Evolutionary conservation across 352 stramenopile genomes (phyloP).

Genomic region (Pythium aristosporum): DNA sequence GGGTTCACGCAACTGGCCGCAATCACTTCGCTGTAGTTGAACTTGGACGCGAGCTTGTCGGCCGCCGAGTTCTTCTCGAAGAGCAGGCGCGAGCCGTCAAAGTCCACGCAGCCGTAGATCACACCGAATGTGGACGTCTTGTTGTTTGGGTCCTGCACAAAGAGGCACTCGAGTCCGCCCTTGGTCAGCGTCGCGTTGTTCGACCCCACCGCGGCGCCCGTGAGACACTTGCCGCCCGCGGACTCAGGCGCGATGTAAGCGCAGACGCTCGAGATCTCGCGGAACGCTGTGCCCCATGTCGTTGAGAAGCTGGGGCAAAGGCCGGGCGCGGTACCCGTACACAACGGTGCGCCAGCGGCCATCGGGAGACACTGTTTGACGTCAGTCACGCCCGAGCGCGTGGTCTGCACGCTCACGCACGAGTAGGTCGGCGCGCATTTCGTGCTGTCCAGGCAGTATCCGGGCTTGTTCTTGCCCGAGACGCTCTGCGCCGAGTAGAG

Average conservation of each 20-base stretch:
- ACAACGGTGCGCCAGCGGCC: constrained; percentile 43
- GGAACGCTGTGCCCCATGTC: constrained; percentile 58
- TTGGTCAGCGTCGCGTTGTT: constrained; percentile 24
- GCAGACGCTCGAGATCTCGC: constrained; percentile 71
- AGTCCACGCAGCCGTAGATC: constrained; percentile 80
- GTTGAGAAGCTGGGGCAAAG: constrained; percentile 70
- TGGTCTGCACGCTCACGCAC: constrained; percentile 78
- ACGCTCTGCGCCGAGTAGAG: constrained; percentile 34
- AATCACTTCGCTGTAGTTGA: constrained; percentile 67
- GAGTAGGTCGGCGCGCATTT: constrained; percentile 50
- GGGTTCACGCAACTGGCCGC: constrained; percentile 59
- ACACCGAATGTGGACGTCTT: constrained; percentile 38
- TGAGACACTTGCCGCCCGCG: constrained; percentile 43
- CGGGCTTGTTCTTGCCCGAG: constrained; percentile 49
- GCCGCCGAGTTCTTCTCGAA: constrained; percentile 53
- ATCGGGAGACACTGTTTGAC: constrained; percentile 82
- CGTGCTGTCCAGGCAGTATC: constrained; percentile 58
- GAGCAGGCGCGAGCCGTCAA: constrained; percentile 56
- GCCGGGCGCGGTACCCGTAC: constrained; percentile 51
- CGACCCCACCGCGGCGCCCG: constrained; percentile 5
- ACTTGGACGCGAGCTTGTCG: constrained; percentile 42
- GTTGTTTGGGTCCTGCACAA: constrained; percentile 5
- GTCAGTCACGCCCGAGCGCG: constrained; percentile 51
- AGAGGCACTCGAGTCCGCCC: constrained; percentile 33
- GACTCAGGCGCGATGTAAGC: constrained; percentile 50